Evolutionary conservation across 2,329 filamentous ascomycete species (phyloP).

Genomic region (Aureobasidium pullulans): DNA sequence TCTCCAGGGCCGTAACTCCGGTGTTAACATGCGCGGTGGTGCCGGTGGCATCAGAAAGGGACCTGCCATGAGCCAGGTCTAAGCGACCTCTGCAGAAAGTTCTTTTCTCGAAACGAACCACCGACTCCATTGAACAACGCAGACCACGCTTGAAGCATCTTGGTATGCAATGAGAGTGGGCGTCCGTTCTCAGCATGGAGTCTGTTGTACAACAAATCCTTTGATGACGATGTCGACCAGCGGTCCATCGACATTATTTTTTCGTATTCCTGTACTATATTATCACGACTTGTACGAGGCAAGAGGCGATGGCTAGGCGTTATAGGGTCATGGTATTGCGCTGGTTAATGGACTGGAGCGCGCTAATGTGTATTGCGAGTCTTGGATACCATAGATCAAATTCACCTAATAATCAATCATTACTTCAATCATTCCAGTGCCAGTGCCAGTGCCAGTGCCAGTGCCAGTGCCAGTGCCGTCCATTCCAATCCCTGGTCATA

Average conservation of each 20-base stretch:
- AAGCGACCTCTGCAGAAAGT: slow-evolving; percentile 22
- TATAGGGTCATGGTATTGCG: neutral
- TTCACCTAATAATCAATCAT: neutral
- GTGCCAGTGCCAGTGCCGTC: no score
- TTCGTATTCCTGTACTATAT: slow-evolving; percentile 13
- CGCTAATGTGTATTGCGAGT: slow-evolving; percentile 8
- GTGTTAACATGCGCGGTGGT: slow-evolving; percentile 40
- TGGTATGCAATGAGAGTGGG: neutral
- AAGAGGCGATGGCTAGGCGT: slow-evolving; percentile 7
- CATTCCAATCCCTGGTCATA: no score
- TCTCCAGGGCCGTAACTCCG: slow-evolving; percentile 46
- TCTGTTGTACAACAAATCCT: slow-evolving; percentile 1
- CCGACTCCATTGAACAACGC: neutral
- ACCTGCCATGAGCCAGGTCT: slow-evolving; percentile 51
- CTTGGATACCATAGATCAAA: neutral
- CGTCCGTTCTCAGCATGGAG: neutral
- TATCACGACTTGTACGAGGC: slow-evolving; percentile 9
- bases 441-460: no score
- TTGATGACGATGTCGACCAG: neutral
- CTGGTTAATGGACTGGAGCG: neutral
- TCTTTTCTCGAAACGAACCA: slow-evolving; percentile 12
- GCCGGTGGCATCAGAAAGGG: slow-evolving; percentile 39
- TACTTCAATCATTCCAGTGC: no score
- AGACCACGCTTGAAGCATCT: neutral
- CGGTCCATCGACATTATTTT: neutral